phyloP scores from a whole-genome alignment of 768 basidiomycete species.

The Termitomyces bulborhizus region DNA sequence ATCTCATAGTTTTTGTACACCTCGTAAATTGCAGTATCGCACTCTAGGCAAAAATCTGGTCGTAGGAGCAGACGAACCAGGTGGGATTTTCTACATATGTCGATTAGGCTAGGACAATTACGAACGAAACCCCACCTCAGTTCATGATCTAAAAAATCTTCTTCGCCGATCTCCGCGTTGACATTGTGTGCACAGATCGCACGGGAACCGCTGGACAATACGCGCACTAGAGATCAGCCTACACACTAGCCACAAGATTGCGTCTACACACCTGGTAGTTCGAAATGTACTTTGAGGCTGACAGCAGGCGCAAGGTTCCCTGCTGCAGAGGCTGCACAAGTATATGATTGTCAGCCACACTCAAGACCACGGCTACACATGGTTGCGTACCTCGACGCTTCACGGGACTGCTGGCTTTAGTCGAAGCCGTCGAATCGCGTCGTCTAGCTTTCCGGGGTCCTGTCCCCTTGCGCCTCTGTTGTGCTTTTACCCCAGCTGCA shows the following conservation, averaged over 20 bases:
- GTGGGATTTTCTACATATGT: neutral
- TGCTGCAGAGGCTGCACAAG: neutral
- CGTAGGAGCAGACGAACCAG: neutral
- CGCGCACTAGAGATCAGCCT: neutral
- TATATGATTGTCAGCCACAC: neutral
- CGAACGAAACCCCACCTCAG: neutral
- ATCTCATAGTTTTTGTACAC: no score
- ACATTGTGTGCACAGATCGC: slow-evolving; percentile 1
- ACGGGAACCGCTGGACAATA: neutral
- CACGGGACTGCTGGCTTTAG: neutral
- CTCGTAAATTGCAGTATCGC: neutral
- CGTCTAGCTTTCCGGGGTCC: slow-evolving; percentile 1
- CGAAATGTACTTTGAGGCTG: neutral
- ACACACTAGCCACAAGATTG: neutral
- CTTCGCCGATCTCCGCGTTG: slow-evolving; percentile 1
- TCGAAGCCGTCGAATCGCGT: neutral
- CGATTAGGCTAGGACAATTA: neutral
- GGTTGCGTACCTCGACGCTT: neutral
- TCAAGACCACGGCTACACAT: no score
- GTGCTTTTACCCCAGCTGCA: slow-evolving; percentile 9
- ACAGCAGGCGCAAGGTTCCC: neutral
- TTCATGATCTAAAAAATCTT: neutral
- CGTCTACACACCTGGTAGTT: neutral
- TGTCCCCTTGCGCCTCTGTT: slow-evolving; percentile 8
- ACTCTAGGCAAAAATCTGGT: neutral